Base-by-base conservation (phyloP, 2,329 filamentous ascomycete genomes). In the Penicillium rolfsii region DNA sequence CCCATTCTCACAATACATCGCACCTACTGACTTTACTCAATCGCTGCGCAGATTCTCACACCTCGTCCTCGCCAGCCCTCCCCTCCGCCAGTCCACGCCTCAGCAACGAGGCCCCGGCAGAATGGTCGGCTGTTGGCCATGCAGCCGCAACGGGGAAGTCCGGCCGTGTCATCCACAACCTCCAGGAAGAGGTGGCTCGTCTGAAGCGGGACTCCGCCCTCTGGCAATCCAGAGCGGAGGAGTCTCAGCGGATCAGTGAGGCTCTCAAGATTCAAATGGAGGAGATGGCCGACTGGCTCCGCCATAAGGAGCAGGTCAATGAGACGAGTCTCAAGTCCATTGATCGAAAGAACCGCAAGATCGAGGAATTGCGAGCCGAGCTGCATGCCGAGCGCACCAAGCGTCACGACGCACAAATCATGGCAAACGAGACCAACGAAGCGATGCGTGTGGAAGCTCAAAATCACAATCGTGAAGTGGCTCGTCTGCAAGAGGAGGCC, bases 81-180 rank as follows among this genome's bases (percentile, higher is more conserved):
- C 45, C 52, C 5, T 66, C 72, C 48, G 59, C 71, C 24, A 74
- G 52, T 19, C 58, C 57, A 9, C 58, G 74, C 36, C 67, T 68
- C 14, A 72, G 73, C 64, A 68, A 65, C 57, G 75, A 77, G 50
- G 55, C 67, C 19, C 58, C 71, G 26, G 62, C 72, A n/a, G 77
- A 80, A 71, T 83, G 81, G 81, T 82, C 80, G 1, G 81, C 81
- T 2, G 79, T 83, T 30, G 81, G 81, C 12, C 80, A 82, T 61
- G 81, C 81, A 61, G 81, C 81, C 38, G 77, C 79, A 26, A 80
- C 78, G 7, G 81, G 81, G 41, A 83, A 83, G 68, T 82, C 81
- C 2, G 80, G 81, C 30, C 77, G 81, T 38, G 81, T 83, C 22
- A 83, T 83, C 56, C 80, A 83, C 61, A 79, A 80, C 58, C 70